These are phyloP conservation scores for Colletotrichum lentis DNA, from an alignment of 2,329 filamentous ascomycete species.

Conservation along the genomic window DNA sequence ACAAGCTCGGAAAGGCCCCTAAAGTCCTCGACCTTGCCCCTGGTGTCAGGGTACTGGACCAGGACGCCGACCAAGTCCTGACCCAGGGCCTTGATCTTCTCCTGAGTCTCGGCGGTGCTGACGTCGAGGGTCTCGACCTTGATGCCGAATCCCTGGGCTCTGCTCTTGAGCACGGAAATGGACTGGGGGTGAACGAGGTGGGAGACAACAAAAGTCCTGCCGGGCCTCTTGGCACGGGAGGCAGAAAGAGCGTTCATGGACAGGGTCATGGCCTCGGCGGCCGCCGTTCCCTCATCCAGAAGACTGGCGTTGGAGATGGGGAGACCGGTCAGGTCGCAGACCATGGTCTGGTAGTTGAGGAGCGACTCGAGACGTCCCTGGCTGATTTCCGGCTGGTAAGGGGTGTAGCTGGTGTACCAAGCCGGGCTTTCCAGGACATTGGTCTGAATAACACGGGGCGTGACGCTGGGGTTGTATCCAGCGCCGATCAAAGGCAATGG, in stretches of 20 bases:
- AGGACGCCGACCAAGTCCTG: conserved; percentile 87
- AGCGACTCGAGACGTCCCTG: conserved; percentile 92
- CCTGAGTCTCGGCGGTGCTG: conserved; percentile 65
- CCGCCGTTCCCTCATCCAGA: conserved; percentile 89
- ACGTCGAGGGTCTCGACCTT: conserved; percentile 78
- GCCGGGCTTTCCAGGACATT: conserved; percentile 92
- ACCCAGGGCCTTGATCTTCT: conserved; percentile 75
- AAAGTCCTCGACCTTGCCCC: conserved; percentile 81
- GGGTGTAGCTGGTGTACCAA: conserved; percentile 98
- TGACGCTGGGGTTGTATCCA: conserved; percentile 88
- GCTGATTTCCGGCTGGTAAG: conserved; percentile 97
- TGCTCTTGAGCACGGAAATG: conserved; percentile 80
- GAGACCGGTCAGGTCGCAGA: conserved; percentile 85
- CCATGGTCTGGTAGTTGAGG: conserved; percentile 94
- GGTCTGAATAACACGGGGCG: conserved; percentile 88
- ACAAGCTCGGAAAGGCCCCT: conserved; percentile 76
- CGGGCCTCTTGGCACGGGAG: conserved; percentile 74
- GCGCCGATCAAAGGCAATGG: conserved; percentile 79
- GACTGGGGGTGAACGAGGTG: conserved; percentile 86
- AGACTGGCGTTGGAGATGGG: conserved; percentile 91
- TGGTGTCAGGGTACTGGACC: conserved; percentile 93
- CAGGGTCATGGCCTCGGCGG: conserved; percentile 94
- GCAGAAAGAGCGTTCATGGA: conserved; percentile 79
- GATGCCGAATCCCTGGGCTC: conserved; percentile 91
- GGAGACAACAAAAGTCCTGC: conserved; percentile 86